Evolutionary conservation across 768 basidiomycete genomes (phyloP), one percentile per base, ranked within the genome.

Genomic region (Leccinum subtestaceum): DNA sequence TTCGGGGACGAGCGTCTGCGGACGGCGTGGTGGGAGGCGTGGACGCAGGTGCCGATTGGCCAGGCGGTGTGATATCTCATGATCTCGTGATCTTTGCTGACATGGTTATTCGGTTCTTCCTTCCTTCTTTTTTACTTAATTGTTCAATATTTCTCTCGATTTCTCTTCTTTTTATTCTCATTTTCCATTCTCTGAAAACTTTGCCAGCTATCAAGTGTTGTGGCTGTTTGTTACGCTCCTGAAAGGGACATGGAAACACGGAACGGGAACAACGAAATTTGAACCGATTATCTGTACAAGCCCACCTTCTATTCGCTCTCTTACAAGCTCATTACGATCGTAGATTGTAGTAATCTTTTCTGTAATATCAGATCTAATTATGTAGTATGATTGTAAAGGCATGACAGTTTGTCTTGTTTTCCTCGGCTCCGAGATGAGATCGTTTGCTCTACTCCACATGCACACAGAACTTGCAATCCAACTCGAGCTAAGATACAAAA

Each of bases 1-100:
- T 76, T 87, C 4, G 80, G 77, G 3, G 70, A 76, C 5, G 75
- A 76, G 48, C 65, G 63, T n/a, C 62, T 72, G 36, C 67, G 81
- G 25, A 65, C 61, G 53, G 63, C 62, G 0, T 70, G 81, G 50
- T 82, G 80, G 80, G 74, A 81, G 4, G 63, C 65, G 4, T 80
- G 74, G 73, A 56, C 63, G n/a, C 63, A 72, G 46, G 66, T 58
- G 1, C 69, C 64, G 46, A 68, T 74, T 50, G 76, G 76, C 13
- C 72, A 70, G 47, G 76, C 77, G 6, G 61, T 77, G 31, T 78
- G 58, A 65, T 19, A 45, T 45, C 43, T 45, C 43, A 4, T 45
- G n/a, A 45, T 27, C 13, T 15, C 40, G 15, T n/a, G 31, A n/a
- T 31, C 5, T n/a, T 32, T 21, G 46, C 46, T 12, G 46, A 47